Evolutionary conservation across 257 asterid genomes (phyloP).

Genomic region (Avicennia marina): DNA sequence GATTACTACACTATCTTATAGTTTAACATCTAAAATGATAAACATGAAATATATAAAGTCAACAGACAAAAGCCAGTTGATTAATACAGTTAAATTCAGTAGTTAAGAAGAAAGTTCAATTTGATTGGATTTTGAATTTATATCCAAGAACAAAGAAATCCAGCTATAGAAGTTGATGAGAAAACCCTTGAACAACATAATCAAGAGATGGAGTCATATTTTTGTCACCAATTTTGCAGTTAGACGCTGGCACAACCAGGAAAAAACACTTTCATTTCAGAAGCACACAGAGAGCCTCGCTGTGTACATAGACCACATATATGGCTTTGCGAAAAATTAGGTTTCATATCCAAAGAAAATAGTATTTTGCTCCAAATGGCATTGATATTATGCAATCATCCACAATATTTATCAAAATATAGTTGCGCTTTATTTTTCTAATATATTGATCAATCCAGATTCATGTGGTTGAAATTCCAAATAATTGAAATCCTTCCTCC

Average conservation of each 20-base stretch:
- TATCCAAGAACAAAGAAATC: not conserved
- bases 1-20: not conserved
- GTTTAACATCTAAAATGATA: constrained; percentile 1
- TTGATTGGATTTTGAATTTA: not conserved
- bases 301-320: not conserved
- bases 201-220: not conserved
- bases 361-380: not conserved
- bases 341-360: not conserved
- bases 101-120: not conserved
- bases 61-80: no score
- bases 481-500: not conserved
- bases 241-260: not conserved
- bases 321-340: not conserved
- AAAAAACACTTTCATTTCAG: not conserved
- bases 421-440: not conserved
- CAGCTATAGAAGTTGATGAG: not conserved
- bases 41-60: not conserved
- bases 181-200: not conserved
- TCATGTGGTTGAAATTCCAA: no score
- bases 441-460: not conserved
- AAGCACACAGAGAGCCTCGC: not conserved
- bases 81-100: no score
- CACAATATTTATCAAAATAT: not conserved
- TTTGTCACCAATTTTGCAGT: not conserved
- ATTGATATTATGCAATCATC: not conserved